phyloP scores from a whole-genome alignment of 495 filamentous ascomycete genomes.

The Pyrenula aspistea region DNA sequence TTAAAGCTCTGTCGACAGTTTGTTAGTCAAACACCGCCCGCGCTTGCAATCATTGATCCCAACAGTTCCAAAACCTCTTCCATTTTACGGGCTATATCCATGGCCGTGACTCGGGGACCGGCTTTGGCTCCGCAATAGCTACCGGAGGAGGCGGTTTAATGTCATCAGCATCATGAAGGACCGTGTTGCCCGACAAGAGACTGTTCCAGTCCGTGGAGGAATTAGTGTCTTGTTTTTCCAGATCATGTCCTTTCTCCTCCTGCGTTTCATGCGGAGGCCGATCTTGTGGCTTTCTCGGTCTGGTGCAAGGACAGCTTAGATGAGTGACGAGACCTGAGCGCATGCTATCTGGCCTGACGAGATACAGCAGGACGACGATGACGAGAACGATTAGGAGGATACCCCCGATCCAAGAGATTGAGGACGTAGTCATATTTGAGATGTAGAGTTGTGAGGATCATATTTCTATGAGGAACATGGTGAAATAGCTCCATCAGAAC shows the following conservation, averaged over 20 bases:
- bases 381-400: neutral
- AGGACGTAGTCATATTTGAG: neutral
- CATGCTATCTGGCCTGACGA: neutral
- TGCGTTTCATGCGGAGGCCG: neutral
- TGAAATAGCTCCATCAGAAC: no score
- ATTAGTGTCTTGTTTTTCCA: neutral
- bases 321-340: neutral
- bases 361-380: neutral
- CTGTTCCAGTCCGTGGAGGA: neutral
- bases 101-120: neutral
- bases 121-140: neutral
- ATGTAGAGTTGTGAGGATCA: neutral
- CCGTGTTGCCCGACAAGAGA: no score
- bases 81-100: no score
- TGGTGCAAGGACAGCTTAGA: neutral
- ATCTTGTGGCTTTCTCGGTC: neutral
- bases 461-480: neutral
- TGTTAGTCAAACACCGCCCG: no score
- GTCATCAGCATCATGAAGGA: neutral
- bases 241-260: neutral
- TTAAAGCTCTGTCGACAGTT: no score
- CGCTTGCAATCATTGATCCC: no score
- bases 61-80: no score
- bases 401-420: neutral
- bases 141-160: neutral